Base-by-base conservation (phyloP, 306 rosid species). In the Cajanus cajan region DNA sequence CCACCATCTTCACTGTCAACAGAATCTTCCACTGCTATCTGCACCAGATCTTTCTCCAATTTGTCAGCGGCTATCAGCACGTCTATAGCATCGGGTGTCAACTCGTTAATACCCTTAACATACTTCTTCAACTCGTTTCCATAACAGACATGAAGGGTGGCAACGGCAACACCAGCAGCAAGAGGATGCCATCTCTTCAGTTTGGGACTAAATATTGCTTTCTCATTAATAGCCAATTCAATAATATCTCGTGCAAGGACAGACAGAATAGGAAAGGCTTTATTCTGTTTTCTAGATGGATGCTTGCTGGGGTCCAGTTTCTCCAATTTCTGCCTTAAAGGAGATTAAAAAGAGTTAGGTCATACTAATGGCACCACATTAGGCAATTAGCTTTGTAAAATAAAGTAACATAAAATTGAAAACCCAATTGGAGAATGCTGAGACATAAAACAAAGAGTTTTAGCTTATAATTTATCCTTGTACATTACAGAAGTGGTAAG, bases 1-100 rank as follows among this genome's bases (percentile, higher is more conserved):
- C 99, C 99, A 16, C 99, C 99, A 85, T 95, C 99, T 77, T 95
- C 99, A 70, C 99, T 93, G 51, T 95, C 97, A 36, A 82, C 98
- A 24, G 94, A 88, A 86, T 92, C 98, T 84, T 82, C 91, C 13
- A 95, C 99, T 22, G 99, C 97, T 77, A 95, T 95, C 90, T 91
- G 98, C 80, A 92, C 99, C 43, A 95, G 93, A 88, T 88, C 95
- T 83, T 90, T 95, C 90, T 95, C 99, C 87, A 95, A 85, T 80
- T 90, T 95, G 86, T 92, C 97, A 14, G 99, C 94, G 58, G 99
- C 95, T 65, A 79, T 79, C 84, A 95, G 82, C 80, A 93, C 96
- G 85, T 87, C 85, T 87, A 93, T 68, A 34, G 93, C 90, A 85
- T 89, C 89, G 4, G 96, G 99, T 16, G 96, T 91, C 87, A 95